Conservation (phyloP, 2,329 filamentous ascomycete species). For the Epichloe festucae region DNA sequence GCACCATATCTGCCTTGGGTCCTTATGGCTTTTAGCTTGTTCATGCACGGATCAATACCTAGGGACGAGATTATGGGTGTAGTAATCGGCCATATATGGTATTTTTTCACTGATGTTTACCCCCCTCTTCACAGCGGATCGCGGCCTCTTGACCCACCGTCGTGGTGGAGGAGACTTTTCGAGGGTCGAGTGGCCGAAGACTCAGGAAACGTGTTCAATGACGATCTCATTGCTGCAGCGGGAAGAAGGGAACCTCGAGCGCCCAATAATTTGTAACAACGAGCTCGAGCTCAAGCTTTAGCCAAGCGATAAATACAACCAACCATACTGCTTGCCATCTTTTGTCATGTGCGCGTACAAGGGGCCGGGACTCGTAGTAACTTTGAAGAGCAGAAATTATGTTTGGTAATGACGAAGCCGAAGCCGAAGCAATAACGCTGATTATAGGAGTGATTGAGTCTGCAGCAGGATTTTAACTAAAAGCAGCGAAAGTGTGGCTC, state of each 20-base stretch:
- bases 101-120: slow-evolving; percentile 98
- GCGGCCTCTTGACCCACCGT: slow-evolving; percentile 75
- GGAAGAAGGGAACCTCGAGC: slow-evolving; percentile 16
- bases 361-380: neutral
- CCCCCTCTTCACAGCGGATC: slow-evolving; percentile 82
- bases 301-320: too few relatives aligned
- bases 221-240: slow-evolving; percentile 49
- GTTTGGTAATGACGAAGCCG: neutral
- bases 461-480: too few relatives aligned
- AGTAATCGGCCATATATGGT: slow-evolving; percentile 90
- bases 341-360: neutral
- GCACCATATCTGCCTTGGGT: slow-evolving; percentile 96
- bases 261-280: neutral
- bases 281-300: neutral
- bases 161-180: slow-evolving; percentile 81
- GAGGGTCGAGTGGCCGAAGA: slow-evolving; percentile 41
- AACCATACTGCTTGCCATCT: too few relatives aligned
- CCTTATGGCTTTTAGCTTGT: slow-evolving; percentile 77
- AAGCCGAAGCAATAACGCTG: neutral
- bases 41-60: slow-evolving; percentile 80
- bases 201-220: slow-evolving; percentile 41
- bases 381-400: neutral
- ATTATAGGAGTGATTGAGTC: neutral
- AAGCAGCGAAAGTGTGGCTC: too few relatives aligned
- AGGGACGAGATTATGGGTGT: slow-evolving; percentile 96